Evolutionary conservation across 768 basidiomycete genomes (phyloP).

Genomic region (Tulasnella sp.): DNA sequence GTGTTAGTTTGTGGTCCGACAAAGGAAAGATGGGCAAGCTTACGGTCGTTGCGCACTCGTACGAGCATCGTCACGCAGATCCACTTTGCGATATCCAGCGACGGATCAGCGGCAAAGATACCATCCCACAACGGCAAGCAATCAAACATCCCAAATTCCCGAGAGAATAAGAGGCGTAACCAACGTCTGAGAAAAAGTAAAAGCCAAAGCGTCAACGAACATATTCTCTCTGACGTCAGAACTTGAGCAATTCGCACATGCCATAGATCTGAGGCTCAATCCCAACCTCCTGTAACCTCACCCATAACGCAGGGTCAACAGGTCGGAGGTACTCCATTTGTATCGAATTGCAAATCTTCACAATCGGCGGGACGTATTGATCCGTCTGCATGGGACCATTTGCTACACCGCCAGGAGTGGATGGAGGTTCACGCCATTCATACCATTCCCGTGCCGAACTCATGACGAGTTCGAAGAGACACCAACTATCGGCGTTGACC

Average conservation of each 20-base stretch:
- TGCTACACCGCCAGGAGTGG: slow-evolving; percentile 26
- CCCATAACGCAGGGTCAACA: slow-evolving; percentile 72
- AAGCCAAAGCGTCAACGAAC: neutral
- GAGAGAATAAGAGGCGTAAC: slow-evolving; percentile 85
- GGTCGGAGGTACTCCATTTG: slow-evolving; percentile 62
- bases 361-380: slow-evolving; percentile 74
- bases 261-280: slow-evolving; percentile 97
- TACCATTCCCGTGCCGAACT: slow-evolving; percentile 66
- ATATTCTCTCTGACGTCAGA: neutral
- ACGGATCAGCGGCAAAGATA: slow-evolving; percentile 77
- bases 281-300: slow-evolving; percentile 61
- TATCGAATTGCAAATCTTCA: slow-evolving; percentile 68
- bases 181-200: slow-evolving; percentile 55
- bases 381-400: slow-evolving; percentile 28
- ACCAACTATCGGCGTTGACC: slow-evolving; percentile 82
- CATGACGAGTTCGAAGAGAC: slow-evolving; percentile 76
- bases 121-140: slow-evolving; percentile 94
- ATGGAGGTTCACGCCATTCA: slow-evolving; percentile 32
- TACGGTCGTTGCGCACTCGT: slow-evolving; percentile 80
- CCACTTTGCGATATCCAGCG: slow-evolving; percentile 70
- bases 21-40: slow-evolving; percentile 25
- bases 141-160: slow-evolving; percentile 75
- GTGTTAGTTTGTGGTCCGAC: slow-evolving; percentile 17
- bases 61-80: slow-evolving; percentile 92
- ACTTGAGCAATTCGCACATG: slow-evolving; percentile 50